Conservation (phyloP, 768 basidiomycete genomes). For the Suillus subaureus region DNA sequence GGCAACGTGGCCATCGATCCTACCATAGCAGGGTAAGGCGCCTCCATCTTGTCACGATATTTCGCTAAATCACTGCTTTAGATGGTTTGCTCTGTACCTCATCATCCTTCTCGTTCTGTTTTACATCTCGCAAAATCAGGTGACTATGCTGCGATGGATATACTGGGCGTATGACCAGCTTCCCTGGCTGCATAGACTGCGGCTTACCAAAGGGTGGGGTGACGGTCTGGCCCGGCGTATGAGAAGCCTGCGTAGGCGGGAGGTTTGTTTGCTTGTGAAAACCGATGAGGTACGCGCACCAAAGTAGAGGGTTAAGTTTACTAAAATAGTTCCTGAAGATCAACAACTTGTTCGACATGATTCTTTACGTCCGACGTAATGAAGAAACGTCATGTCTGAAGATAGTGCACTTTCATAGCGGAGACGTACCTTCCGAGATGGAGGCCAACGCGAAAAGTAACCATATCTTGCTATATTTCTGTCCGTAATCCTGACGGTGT, state of each 20-base stretch:
- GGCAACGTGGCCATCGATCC: constrained; percentile 66
- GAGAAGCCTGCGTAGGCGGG: constrained; percentile 48
- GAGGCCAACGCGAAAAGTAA: constrained; percentile 70
- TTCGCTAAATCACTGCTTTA: constrained; percentile 23
- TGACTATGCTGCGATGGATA: constrained; percentile 49
- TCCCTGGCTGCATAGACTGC: constrained; percentile 45
- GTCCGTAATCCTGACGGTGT: background rate
- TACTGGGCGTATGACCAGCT: constrained; percentile 71
- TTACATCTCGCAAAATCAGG: constrained; percentile 54
- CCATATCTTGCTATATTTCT: background rate
- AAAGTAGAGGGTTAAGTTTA: background rate
- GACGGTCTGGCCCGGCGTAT: constrained; percentile 45
- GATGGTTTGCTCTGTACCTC: constrained; percentile 67
- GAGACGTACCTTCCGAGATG: constrained; percentile 66
- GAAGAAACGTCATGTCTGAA: constrained; percentile 73
- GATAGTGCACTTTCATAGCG: constrained; percentile 66
- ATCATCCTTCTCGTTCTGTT: constrained; percentile 51
- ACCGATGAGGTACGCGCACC: constrained; percentile 58
- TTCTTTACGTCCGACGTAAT: constrained; percentile 65
- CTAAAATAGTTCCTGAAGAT: constrained; percentile 45
- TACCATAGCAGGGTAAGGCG: constrained; percentile 51
- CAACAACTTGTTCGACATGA: constrained; percentile 61
- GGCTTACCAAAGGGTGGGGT: constrained; percentile 44
- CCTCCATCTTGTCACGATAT: background rate
- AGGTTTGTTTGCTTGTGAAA: constrained; percentile 62